Evolutionary conservation across 2,329 filamentous ascomycete genomes (phyloP), one percentile per base, ranked within the genome.

Genomic region (Chaetomiaceae sp.): DNA sequence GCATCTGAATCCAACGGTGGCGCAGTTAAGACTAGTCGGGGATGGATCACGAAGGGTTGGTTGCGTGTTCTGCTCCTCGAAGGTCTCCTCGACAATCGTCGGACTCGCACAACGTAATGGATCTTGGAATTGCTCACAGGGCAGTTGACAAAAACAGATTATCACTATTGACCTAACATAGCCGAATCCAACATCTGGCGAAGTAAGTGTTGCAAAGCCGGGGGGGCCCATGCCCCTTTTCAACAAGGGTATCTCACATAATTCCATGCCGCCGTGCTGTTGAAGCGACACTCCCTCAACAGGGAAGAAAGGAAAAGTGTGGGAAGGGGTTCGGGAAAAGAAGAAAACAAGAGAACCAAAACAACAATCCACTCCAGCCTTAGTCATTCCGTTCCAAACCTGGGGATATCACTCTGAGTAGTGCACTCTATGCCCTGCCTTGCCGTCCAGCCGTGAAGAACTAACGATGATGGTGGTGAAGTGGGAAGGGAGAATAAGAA

Each of bases 341-440:
- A 29, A 38, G 29, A 29, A 48, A n/a, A 34, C 42, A 41, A 42
- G 18, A 47, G 40, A 15, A 15, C 17, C 11, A 12, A 38, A 47
- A 20, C 18, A 27, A 26, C 32, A 17, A 17, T 30, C 33, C 34
- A 18, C 15, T 30, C 38, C 14, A 38, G n/a, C 37, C 15, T n/a
- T 24, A 30, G 14, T 15, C 6, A 11, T 19, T 42, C 40, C 42
- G 32, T 6, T 38, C 35, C 42, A 32, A 11, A n/a, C 34, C 30
- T 24, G 19, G 45, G 47, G 42, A 44, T 45, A 45, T 49, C 41
- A 45, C 35, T 43, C 38, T 45, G 37, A 30, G 33, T 40, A 30
- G 27, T 36, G 37, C 19, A 32, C 42, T 49, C 38, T 49, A 49
- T 49, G 42, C 38, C 39, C 26, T 49, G 30, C 41, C 41, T 24